Conservation (phyloP, 129 eudicot genomes). For the Cynara cardunculus region DNA sequence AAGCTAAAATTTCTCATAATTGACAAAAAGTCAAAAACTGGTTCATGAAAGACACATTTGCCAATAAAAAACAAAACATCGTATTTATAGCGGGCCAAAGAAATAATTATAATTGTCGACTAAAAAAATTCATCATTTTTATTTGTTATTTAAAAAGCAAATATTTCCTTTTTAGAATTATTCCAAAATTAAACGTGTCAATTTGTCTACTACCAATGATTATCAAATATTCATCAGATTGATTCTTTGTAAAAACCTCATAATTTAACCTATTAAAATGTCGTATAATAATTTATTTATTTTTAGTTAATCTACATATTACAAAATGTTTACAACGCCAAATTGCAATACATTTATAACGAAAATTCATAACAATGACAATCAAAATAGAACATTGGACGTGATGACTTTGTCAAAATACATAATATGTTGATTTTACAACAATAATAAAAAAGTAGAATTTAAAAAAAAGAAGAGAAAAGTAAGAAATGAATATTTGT, state of each 20-base stretch:
- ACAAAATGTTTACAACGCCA: too few relatives aligned
- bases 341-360: neutral
- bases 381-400: too few relatives aligned
- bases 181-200: neutral
- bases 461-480: neutral
- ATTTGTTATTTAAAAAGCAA: neutral
- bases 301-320: neutral
- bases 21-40: neutral
- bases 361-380: too few relatives aligned
- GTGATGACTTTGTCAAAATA: too few relatives aligned
- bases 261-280: neutral
- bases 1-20: neutral
- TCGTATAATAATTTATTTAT: too few relatives aligned
- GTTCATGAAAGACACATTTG: neutral
- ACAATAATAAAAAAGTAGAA: neutral
- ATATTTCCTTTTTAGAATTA: neutral
- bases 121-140: neutral
- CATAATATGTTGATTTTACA: too few relatives aligned
- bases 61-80: neutral
- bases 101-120: neutral
- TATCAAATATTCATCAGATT: neutral
- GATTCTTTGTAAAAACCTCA: neutral
- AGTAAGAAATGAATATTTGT: conserved; percentile 13
- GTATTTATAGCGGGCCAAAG: neutral
- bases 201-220: neutral